A percentile compares a stretch with the other conserved stretches of the same genome.
Evolutionary conservation across 257 asterid genomes (phyloP).

Genomic region (Solanum boliviense): DNA sequence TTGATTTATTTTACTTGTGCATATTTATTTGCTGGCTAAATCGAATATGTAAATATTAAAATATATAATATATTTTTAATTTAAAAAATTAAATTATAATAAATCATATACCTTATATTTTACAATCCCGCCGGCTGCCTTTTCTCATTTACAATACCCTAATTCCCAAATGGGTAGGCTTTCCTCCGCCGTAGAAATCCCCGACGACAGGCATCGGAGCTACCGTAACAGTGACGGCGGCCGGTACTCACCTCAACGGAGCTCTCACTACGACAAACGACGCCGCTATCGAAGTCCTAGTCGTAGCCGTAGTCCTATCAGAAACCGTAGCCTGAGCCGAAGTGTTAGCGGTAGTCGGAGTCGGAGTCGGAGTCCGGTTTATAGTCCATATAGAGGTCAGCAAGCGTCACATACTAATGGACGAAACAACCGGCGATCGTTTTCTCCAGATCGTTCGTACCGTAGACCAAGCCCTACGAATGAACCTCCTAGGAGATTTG

Average conservation of each 20-base stretch:
- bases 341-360: constrained; percentile 22
- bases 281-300: constrained; percentile 12
- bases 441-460: constrained; percentile 65
- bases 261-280: neutral
- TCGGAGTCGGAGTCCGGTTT: constrained; percentile 41
- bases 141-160: neutral
- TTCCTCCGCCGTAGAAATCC: constrained; percentile 50
- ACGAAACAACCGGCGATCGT: constrained; percentile 16
- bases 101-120: neutral
- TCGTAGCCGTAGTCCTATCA: constrained; percentile 23
- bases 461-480: constrained; percentile 22
- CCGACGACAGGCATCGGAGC: constrained; percentile 31
- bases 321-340: neutral
- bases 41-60: neutral
- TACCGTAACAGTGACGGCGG: constrained; percentile 11
- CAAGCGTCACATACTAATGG: neutral
- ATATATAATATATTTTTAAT: too few relatives aligned
- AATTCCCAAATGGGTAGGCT: constrained; percentile 46
- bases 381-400: neutral
- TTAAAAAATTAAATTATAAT: too few relatives aligned
- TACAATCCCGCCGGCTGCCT: neutral
- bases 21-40: neutral
- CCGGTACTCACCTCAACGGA: constrained; percentile 34
- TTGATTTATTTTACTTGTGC: neutral
- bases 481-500: constrained; percentile 19